Evolutionary conservation across 1,284 basidiomycete genomes (phyloP), one percentile per base, ranked within the genome.

Genomic region (Ganoderma multipileum): DNA sequence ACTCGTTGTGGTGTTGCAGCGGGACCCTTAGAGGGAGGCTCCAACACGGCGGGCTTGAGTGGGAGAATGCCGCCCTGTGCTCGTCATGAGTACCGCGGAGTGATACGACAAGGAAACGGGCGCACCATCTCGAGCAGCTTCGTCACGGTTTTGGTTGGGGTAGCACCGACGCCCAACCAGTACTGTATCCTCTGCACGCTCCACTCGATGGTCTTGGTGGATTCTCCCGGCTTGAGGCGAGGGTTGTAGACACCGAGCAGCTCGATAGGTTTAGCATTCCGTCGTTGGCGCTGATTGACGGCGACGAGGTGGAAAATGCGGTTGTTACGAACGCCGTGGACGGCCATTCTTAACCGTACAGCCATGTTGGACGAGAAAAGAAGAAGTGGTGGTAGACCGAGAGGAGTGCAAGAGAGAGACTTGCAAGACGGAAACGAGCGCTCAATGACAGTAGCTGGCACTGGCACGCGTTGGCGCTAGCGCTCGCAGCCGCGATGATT

Each of bases 201-300:
- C 96, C 95, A 98, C 77, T 94, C 89, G 64, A 98, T 84, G 30
- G 89, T 89, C 81, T 97, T 98, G 77, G 83, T 84, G 70, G 81
- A 80, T 74, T 84, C 76, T 72, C 83, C 83, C 16, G 81, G 80
- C 26, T 79, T 78, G 57, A 89, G 78, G 64, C 86, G 85, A 23
- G 95, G 95, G 80, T 97, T 88, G 82, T 95, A 98, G 66, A 95
- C 87, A 59, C 95, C 97, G 52, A 99, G 84, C 65, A 94, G 89
- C 81, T 99, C 97, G 71, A 95, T 89, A 9, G 97, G 97, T 75
- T 91, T 91, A n/a, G 92, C 96, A 79, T 98, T 89, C 44, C 96
- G 90, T 61, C 91, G 85, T 72, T 90, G 88, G 65, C 87, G 84
- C 64, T 90, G 86, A 78, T 95, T 89, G 69, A 95, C 91, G 64